A percentile compares a stretch with the other conserved stretches of the same genome.
These are phyloP conservation scores for Arachis monticola DNA, from an alignment of 331 rosid species.

Conservation along the genomic window DNA sequence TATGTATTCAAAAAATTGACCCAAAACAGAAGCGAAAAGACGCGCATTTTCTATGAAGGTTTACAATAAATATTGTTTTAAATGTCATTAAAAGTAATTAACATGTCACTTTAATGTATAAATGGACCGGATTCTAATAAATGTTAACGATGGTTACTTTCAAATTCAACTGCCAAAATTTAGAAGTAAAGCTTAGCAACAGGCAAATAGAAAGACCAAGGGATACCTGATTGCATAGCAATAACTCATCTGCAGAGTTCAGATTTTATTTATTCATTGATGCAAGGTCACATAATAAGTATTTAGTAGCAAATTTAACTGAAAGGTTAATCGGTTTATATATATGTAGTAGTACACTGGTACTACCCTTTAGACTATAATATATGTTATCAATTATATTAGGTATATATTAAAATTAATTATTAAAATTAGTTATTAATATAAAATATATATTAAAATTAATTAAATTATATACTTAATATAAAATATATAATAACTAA, in stretches of 20 bases:
- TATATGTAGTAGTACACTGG: too few species aligned
- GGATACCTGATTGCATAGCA: not conserved
- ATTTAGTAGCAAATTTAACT: not conserved
- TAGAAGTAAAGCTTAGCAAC: not conserved
- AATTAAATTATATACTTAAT: too few species aligned
- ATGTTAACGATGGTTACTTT: not conserved
- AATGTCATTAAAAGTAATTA: constrained; percentile 26
- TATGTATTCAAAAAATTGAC: constrained; percentile 4
- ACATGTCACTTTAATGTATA: not conserved
- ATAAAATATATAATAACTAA: too few species aligned
- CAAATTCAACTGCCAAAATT: constrained; percentile 1
- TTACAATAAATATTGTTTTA: constrained; percentile 8
- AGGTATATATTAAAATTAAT: too few species aligned
- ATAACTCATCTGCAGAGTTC: not conserved
- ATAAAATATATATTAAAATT: too few species aligned
- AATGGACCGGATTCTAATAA: not conserved
- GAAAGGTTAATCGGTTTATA: not conserved
- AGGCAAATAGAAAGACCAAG: not conserved
- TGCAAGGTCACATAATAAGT: not conserved
- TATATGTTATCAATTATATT: too few species aligned
- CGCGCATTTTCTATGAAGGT: not conserved
- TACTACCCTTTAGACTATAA: too few species aligned
- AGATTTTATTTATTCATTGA: not conserved
- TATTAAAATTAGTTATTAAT: too few species aligned
- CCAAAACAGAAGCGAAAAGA: not conserved